Base-by-base conservation (phyloP, 768 basidiomycete genomes). In the Paxillus rubicundulus region DNA sequence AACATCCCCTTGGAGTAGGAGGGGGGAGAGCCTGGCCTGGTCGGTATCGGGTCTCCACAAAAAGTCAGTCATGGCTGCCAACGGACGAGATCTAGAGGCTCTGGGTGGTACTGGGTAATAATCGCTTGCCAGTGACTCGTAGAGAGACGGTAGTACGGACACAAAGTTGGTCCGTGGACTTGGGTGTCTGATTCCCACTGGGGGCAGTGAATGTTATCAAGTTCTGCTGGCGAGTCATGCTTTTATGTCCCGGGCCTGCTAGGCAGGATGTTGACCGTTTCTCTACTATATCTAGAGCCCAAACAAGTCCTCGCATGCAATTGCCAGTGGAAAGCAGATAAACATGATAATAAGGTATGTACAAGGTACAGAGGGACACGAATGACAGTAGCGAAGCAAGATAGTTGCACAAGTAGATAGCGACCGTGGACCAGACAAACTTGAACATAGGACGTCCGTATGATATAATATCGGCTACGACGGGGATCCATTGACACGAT, bases 21-120 rank as follows among this genome's bases (percentile, higher is more conserved):
- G 63, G 36, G 55, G 52, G 40, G 73, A 71, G 24, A 24, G 24
- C 30, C 53, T 63, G 32, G 54, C 21, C 1, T 56, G 59, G 17
- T 54, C 37, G 2, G 60, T 59, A 57, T 66, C 56, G 9, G 79
- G 78, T 57, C 72, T 67, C 81, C 81, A 82, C 33, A 77, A 70
- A 24, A 48, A 45, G 30, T 61, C 58, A 17, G 43, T 18, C 49
- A 55, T 55, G 24, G 27, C 33, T 39, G 20, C 20, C 12, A 43
- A 20, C 30, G 10, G 30, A 9, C 30, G 8, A 30, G 30, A 30
- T 24, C 24, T 24, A 24, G 24, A 24, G 24, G 24, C 24, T 6
- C 24, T 24, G 24, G 21, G 21, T 21, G 21, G 5, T 6, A 30
- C 9, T 27, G 6, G 21, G 18, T 38, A 27, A 28, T 4, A 28